These are phyloP conservation scores for Petasospora rhodanensis DNA, from an alignment of 1,139 yeast species.

Conservation along the genomic window DNA sequence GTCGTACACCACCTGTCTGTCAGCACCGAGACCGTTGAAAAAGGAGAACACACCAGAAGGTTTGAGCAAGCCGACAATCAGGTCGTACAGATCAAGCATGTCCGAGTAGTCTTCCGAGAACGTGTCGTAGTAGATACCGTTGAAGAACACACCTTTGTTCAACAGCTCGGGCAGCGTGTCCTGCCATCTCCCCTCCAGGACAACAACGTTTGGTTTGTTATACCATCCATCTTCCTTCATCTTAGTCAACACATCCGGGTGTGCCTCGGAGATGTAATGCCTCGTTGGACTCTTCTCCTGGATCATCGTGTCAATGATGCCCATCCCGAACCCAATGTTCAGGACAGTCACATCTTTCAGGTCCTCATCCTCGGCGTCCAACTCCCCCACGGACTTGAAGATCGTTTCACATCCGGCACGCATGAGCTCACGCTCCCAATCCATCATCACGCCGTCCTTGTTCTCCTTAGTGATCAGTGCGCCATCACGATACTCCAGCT, in stretches of 20 bases:
- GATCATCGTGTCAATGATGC: constrained; percentile 81
- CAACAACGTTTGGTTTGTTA: constrained; percentile 62
- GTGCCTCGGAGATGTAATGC: constrained; percentile 93
- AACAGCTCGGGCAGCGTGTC: constrained; percentile 65
- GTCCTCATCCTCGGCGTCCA: constrained; percentile 32
- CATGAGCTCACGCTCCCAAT: constrained; percentile 90
- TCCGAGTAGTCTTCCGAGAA: constrained; percentile 85
- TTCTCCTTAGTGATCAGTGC: constrained; percentile 68
- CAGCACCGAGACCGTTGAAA: constrained; percentile 97
- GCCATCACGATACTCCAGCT: constrained; percentile 65
- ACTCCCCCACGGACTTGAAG: constrained; percentile 34
- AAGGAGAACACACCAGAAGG: constrained; percentile 83
- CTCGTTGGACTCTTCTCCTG: constrained; percentile 54
- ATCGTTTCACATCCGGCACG: constrained; percentile 68
- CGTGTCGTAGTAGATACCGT: constrained; percentile 92
- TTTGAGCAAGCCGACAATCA: constrained; percentile 74
- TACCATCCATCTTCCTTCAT: constrained; percentile 81
- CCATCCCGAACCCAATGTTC: constrained; percentile 96
- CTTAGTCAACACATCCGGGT: constrained; percentile 78
- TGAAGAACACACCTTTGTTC: constrained; percentile 67
- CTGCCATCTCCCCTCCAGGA: constrained; percentile 91
- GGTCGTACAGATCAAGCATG: constrained; percentile 80
- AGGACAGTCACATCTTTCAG: constrained; percentile 46
- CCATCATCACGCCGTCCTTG: constrained; percentile 96
- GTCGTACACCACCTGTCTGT: constrained; percentile 81